These are phyloP conservation scores for Curvularia eragrostidis DNA, from an alignment of 2,329 filamentous ascomycete species.

Conservation along the genomic window DNA sequence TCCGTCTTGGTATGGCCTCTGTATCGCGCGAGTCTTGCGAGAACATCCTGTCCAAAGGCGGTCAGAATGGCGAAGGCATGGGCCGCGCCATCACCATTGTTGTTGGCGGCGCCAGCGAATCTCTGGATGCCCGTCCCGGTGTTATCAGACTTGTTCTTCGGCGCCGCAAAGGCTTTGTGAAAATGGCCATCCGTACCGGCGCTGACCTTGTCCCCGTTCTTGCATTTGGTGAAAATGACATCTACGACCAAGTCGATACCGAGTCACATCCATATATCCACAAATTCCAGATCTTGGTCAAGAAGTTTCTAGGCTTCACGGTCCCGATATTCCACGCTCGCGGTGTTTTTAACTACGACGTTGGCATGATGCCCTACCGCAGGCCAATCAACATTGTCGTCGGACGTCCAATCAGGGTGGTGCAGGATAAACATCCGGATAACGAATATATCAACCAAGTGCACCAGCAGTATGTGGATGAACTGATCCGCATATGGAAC, in stretches of 20 bases:
- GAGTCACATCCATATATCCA: conserved; percentile 80
- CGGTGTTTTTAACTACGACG: conserved; percentile 97
- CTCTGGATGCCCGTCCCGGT: conserved; percentile 83
- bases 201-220: conserved; percentile 93
- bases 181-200: conserved; percentile 88
- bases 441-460: conserved; percentile 79
- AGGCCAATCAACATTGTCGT: conserved; percentile 88
- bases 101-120: conserved; percentile 89
- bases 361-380: conserved; percentile 93
- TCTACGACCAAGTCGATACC: conserved; percentile 88
- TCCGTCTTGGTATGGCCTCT: conserved; percentile 84
- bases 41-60: conserved; percentile 82
- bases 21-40: conserved; percentile 92
- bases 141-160: conserved; percentile 79
- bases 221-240: conserved; percentile 92
- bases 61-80: conserved; percentile 79
- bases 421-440: conserved; percentile 68
- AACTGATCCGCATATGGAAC: conserved; percentile 76
- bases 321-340: conserved; percentile 88
- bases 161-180: conserved; percentile 89
- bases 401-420: conserved; percentile 78
- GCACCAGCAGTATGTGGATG: conserved; percentile 78
- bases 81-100: conserved; percentile 97
- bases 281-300: conserved; percentile 80
- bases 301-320: conserved; percentile 89